phyloP scores from a whole-genome alignment of 164 flowering plant genomes.

The Piper longum region DNA sequence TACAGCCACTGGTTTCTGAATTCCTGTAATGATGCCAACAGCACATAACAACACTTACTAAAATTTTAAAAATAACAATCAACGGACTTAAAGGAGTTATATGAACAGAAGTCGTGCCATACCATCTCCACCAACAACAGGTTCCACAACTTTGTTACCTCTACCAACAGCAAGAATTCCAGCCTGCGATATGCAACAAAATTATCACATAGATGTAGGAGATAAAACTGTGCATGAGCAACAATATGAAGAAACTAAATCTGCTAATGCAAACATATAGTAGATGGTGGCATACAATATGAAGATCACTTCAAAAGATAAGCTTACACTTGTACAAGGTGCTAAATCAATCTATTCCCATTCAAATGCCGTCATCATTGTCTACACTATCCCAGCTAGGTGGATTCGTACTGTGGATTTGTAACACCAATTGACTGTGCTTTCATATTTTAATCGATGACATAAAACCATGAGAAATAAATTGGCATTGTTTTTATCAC shows the following conservation, averaged over 20 bases:
- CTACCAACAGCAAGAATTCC: slow-evolving; percentile 96
- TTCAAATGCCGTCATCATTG: too few relatives aligned
- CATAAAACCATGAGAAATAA: background rate
- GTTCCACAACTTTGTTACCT: slow-evolving; percentile 80
- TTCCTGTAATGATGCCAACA: slow-evolving; percentile 28
- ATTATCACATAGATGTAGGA: background rate
- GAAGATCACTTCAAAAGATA: background rate
- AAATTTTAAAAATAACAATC: background rate
- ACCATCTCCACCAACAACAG: slow-evolving; percentile 63
- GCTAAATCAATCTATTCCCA: too few relatives aligned
- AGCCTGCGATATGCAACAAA: slow-evolving; percentile 35
- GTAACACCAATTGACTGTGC: too few relatives aligned
- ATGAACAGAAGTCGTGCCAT: slow-evolving; percentile 6
- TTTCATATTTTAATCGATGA: background rate
- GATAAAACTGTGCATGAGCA: background rate
- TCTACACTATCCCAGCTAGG: too few relatives aligned
- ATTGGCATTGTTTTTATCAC: too few relatives aligned
- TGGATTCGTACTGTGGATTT: too few relatives aligned
- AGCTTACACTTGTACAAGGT: too few relatives aligned
- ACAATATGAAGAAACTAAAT: background rate
- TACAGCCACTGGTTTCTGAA: slow-evolving; percentile 56
- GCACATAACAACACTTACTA: background rate
- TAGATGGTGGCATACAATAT: background rate
- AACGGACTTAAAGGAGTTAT: background rate
- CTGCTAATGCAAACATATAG: background rate